phyloP scores from a whole-genome alignment of 208 protist species.

The Leishmania mexicana region DNA sequence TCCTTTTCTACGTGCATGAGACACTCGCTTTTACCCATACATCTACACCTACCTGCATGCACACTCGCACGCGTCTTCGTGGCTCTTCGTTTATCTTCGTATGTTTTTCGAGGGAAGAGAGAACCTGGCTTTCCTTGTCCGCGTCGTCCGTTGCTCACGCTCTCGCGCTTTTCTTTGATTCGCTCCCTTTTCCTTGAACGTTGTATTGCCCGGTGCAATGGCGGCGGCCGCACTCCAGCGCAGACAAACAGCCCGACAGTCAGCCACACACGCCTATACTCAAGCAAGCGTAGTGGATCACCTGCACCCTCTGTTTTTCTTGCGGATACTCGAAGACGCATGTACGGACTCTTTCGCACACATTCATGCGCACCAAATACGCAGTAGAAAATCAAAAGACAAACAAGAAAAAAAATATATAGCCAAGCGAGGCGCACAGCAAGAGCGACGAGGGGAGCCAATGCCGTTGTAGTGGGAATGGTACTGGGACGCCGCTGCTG shows the following conservation, averaged over 20 bases:
- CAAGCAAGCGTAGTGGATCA: background rate
- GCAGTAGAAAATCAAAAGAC: background rate
- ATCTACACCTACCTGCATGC: background rate
- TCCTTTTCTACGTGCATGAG: background rate
- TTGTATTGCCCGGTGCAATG: background rate
- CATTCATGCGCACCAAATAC: background rate
- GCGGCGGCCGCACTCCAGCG: background rate
- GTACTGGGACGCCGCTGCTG: background rate
- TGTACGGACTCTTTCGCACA: no score
- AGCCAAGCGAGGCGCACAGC: background rate
- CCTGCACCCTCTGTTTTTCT: conserved; percentile 2
- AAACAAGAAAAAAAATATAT: background rate
- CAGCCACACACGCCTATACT: background rate
- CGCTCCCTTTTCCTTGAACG: conserved; percentile 8
- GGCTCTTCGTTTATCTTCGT: background rate
- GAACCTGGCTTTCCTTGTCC: background rate
- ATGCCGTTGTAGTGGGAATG: background rate
- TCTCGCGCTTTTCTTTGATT: conserved; percentile 18
- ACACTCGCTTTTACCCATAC: background rate
- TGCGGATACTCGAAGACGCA: background rate
- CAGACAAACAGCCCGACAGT: background rate
- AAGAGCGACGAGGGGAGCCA: background rate
- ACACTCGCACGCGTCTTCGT: background rate
- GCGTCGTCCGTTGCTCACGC: background rate
- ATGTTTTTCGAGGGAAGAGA: background rate